Conservation (phyloP, 306 rosid genomes). For the Rosa multiflora region DNA sequence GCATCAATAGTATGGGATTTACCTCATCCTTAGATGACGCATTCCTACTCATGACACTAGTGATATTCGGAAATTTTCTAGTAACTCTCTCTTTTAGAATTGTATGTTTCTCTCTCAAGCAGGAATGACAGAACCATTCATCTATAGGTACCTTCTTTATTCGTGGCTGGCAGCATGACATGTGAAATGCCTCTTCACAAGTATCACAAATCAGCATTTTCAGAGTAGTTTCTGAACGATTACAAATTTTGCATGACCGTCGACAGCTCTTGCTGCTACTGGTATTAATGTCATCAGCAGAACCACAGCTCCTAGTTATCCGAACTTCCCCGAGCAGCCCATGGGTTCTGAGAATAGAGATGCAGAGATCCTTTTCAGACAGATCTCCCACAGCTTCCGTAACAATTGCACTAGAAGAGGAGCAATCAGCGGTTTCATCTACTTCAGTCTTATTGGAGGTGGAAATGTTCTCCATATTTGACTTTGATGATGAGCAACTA, state of each 20-base stretch:
- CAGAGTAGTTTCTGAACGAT: conserved; percentile 43
- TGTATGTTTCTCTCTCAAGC: conserved; percentile 59
- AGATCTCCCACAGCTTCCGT: conserved; percentile 47
- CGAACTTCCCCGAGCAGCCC: conserved; percentile 51
- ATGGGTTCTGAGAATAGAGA: conserved; percentile 61
- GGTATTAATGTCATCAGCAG: conserved; percentile 35
- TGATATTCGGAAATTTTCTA: conserved; percentile 40
- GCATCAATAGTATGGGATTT: conserved; percentile 55
- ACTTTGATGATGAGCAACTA: conserved; percentile 91
- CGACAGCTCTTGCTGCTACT: conserved; percentile 36
- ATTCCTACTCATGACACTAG: conserved; percentile 44
- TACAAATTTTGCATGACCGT: conserved; percentile 73
- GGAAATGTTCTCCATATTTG: conserved; percentile 59
- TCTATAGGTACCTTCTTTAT: conserved; percentile 56
- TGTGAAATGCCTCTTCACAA: conserved; percentile 87
- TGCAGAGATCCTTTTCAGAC: conserved; percentile 74
- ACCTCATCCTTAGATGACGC: conserved; percentile 46
- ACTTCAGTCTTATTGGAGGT: conserved; percentile 50
- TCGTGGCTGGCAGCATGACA: conserved; percentile 63
- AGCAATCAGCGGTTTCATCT: conserved; percentile 79
- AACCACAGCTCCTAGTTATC: conserved; percentile 26
- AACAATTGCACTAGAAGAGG: conserved; percentile 66
- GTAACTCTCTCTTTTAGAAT: conserved; percentile 44
- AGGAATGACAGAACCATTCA: conserved; percentile 92
- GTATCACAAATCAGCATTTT: conserved; percentile 83